Evolutionary conservation across 768 basidiomycete species (phyloP).

Genomic region (Neoboletus magnificus): DNA sequence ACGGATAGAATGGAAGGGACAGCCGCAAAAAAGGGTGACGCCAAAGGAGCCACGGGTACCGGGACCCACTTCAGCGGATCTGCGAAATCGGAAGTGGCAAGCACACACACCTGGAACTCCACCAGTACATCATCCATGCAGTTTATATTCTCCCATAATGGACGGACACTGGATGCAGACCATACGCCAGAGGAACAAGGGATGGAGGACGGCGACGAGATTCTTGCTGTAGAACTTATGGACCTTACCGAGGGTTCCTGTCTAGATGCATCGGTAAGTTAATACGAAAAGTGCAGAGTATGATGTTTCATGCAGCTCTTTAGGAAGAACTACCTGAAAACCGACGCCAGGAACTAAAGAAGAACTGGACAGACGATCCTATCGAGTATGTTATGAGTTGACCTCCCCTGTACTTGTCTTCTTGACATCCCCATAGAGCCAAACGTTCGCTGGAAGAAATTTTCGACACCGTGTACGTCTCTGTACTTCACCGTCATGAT

Average conservation of each 20-base stretch:
- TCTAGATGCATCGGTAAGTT: constrained; percentile 60
- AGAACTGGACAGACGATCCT: constrained; percentile 77
- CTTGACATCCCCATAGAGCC: constrained; percentile 45
- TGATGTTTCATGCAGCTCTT: constrained; percentile 5
- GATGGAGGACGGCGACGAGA: constrained; percentile 87
- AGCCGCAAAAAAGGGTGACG: constrained; percentile 43
- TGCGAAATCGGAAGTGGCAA: constrained; percentile 50
- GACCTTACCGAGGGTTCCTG: constrained; percentile 73
- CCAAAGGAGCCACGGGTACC: constrained; percentile 26
- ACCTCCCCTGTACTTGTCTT: not conserved
- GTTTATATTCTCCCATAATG: constrained; percentile 84
- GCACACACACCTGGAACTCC: constrained; percentile 40
- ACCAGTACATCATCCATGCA: constrained; percentile 51
- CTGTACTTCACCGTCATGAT: not conserved
- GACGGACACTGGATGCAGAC: constrained; percentile 73
- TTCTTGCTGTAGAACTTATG: constrained; percentile 87
- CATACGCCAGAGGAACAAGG: constrained; percentile 84
- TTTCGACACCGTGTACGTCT: constrained; percentile 77
- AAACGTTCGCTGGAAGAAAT: constrained; percentile 75
- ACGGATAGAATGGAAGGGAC: constrained; percentile 80
- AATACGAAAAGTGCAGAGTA: not conserved
- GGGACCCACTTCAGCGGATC: constrained; percentile 44
- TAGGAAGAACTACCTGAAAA: constrained; percentile 67
- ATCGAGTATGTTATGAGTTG: constrained; percentile 52
- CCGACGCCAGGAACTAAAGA: constrained; percentile 67